Conservation (phyloP, 495 filamentous ascomycete genomes). For the Hypoxylon crocopeplum region DNA sequence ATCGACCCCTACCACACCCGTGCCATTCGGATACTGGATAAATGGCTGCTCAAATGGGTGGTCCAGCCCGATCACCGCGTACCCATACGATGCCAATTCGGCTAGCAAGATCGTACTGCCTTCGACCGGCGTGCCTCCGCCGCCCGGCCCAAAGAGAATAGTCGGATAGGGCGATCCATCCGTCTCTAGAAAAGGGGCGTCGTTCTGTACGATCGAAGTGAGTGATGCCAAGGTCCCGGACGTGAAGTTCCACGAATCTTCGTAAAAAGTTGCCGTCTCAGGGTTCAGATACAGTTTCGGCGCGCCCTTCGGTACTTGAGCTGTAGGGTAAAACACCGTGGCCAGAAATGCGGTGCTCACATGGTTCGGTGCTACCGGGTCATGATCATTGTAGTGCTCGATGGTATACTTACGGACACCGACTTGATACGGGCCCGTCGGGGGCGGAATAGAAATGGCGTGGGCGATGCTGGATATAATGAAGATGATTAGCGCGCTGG, state of each 20-base stretch:
- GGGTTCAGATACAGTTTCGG: slow-evolving; percentile 33
- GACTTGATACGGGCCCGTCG: slow-evolving; percentile 29
- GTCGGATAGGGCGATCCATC: slow-evolving; percentile 5
- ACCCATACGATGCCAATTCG: slow-evolving; percentile 57
- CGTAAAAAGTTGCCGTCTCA: slow-evolving; percentile 27
- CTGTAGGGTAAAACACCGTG: slow-evolving; percentile 37
- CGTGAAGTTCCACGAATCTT: slow-evolving; percentile 25
- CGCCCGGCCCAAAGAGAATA: slow-evolving; percentile 36
- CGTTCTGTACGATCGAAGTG: slow-evolving; percentile 28
- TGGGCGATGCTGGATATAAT: background rate
- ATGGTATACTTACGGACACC: slow-evolving; percentile 28
- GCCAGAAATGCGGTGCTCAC: slow-evolving; percentile 35
- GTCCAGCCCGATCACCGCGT: slow-evolving; percentile 57
- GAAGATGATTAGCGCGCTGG: background rate
- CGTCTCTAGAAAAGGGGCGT: slow-evolving; percentile 23
- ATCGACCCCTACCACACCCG: slow-evolving; percentile 36
- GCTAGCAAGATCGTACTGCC: slow-evolving; percentile 48
- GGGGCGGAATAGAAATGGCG: slow-evolving; percentile 16
- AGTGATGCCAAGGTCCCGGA: slow-evolving; percentile 25
- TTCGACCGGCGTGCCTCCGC: slow-evolving; percentile 37
- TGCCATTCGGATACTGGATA: slow-evolving; percentile 57
- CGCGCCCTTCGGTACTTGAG: slow-evolving; percentile 15
- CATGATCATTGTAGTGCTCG: slow-evolving; percentile 25
- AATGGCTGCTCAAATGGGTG: slow-evolving; percentile 55
- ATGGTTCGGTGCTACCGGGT: slow-evolving; percentile 33